Conservation (phyloP, 805 yeast species). For the Jamesozyma spencerorum region DNA sequence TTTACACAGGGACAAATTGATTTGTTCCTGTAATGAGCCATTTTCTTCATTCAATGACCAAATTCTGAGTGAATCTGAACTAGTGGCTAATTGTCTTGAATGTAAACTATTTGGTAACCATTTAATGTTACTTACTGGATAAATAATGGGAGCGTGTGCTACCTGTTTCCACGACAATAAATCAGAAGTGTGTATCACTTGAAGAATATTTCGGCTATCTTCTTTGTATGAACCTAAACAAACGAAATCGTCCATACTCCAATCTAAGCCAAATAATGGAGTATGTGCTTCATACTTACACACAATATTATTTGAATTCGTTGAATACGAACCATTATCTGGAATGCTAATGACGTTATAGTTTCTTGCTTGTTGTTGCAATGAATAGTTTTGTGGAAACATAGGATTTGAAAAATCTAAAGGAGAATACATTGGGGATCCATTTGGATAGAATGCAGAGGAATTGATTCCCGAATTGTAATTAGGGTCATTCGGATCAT, state of each 20-base stretch:
- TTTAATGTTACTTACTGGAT: slow-evolving; percentile 27
- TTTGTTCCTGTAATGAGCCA: slow-evolving; percentile 31
- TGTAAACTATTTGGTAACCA: slow-evolving; percentile 26
- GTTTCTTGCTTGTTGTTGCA: slow-evolving; percentile 12
- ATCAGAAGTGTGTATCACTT: slow-evolving; percentile 38
- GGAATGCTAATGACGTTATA: slow-evolving; percentile 4
- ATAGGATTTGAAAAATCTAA: slow-evolving; percentile 17
- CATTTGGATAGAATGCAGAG: slow-evolving; percentile 3
- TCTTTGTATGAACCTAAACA: slow-evolving; percentile 55
- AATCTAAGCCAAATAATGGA: slow-evolving; percentile 27
- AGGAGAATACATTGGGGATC: slow-evolving; percentile 28
- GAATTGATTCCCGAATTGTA: slow-evolving; percentile 3
- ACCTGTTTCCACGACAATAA: slow-evolving; percentile 69
- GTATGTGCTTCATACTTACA: slow-evolving; percentile 25
- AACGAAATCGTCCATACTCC: slow-evolving; percentile 28
- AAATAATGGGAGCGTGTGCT: slow-evolving; percentile 23
- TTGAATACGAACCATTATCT: background rate
- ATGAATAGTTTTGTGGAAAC: slow-evolving; percentile 9
- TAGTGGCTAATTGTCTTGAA: slow-evolving; percentile 29
- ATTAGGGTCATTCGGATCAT: slow-evolving; percentile 4
- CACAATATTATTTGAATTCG: too few relatives aligned
- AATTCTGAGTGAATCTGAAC: slow-evolving; percentile 28
- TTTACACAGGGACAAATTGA: slow-evolving; percentile 35
- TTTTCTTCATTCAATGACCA: slow-evolving; percentile 25
- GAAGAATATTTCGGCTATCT: slow-evolving; percentile 59